These are phyloP conservation scores for Phytophthora vignae DNA, from an alignment of 352 stramenopile genomes.

Conservation along the genomic window DNA sequence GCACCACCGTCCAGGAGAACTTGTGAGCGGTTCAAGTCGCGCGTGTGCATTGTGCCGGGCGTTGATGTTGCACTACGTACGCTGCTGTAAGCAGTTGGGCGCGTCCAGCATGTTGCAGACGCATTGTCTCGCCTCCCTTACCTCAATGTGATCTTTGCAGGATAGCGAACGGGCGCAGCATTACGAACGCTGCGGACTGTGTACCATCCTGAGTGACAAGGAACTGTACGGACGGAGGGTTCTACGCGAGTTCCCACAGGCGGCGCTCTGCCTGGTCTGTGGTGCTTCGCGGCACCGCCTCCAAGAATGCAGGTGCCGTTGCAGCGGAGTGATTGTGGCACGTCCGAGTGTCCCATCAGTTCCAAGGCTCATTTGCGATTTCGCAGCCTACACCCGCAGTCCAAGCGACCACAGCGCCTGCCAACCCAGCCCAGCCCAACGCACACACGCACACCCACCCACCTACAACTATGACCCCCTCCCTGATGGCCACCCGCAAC, in stretches of 20 bases:
- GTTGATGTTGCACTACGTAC: too few relatives aligned
- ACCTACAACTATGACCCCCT: constrained; percentile 9
- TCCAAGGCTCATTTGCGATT: constrained; percentile 58
- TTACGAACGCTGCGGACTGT: background rate
- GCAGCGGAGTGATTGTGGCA: constrained; percentile 42
- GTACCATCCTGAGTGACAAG: background rate
- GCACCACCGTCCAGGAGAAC: too few relatives aligned
- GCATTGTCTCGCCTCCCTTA: background rate
- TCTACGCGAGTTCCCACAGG: constrained; percentile 1
- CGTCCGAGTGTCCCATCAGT: constrained; percentile 37
- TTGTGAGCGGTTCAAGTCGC: too few relatives aligned
- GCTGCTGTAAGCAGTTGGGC: background rate
- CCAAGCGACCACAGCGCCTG: background rate
- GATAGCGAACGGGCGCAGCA: background rate
- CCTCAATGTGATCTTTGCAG: background rate
- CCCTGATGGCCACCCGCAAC: constrained; percentile 15
- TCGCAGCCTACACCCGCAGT: constrained; percentile 1
- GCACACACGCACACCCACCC: background rate
- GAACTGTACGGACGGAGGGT: background rate
- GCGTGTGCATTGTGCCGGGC: too few relatives aligned
- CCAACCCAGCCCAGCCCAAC: background rate
- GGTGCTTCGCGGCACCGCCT: constrained; percentile 26
- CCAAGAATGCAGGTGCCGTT: constrained; percentile 50
- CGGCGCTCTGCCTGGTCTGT: background rate
- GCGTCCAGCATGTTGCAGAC: background rate